Conservation (phyloP, 768 basidiomycete species). For the Naganishia vishniacii region DNA sequence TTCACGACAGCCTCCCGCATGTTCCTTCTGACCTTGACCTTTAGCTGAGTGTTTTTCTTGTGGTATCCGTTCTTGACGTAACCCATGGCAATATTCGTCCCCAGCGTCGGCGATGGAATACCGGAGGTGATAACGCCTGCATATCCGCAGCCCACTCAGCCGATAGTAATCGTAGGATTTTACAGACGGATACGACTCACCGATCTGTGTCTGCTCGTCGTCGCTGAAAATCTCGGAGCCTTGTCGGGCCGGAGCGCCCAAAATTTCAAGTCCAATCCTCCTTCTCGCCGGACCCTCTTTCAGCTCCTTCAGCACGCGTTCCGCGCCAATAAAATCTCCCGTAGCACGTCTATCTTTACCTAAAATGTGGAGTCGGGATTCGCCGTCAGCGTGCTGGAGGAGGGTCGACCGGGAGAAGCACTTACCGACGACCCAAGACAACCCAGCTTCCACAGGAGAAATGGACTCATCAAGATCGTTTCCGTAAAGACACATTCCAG, state of each 20-base stretch:
- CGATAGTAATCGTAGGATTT: too few species aligned
- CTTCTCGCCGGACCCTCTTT: constrained; percentile 70
- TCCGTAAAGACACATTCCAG: constrained; percentile 94
- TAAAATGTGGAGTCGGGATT: constrained; percentile 37
- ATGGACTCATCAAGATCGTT: constrained; percentile 84
- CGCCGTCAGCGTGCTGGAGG: too few species aligned
- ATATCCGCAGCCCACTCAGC: too few species aligned
- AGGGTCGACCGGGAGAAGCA: constrained; percentile 18
- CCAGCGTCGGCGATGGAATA: constrained; percentile 84
- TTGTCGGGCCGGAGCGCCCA: constrained; percentile 84
- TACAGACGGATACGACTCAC: too few species aligned
- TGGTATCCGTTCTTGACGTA: constrained; percentile 73
- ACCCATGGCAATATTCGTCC: constrained; percentile 92
- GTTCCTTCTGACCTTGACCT: constrained; percentile 79
- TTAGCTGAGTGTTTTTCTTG: constrained; percentile 81
- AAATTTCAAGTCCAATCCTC: constrained; percentile 74
- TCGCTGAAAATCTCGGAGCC: constrained; percentile 68
- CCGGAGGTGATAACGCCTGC: constrained; percentile 80
- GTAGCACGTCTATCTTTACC: constrained; percentile 73
- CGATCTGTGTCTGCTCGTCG: constrained; percentile 57
- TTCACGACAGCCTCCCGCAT: constrained; percentile 66
- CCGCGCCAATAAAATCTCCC: constrained; percentile 68
- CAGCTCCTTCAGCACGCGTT: constrained; percentile 65
- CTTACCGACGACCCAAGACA: constrained; percentile 88
- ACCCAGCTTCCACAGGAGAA: constrained; percentile 80